Percentiles rank a stretch among this genome's conserved stretches.
These are phyloP conservation scores for Geotrichum klebahnii DNA, from an alignment of 1,139 yeast genomes.

Conservation along the genomic window DNA sequence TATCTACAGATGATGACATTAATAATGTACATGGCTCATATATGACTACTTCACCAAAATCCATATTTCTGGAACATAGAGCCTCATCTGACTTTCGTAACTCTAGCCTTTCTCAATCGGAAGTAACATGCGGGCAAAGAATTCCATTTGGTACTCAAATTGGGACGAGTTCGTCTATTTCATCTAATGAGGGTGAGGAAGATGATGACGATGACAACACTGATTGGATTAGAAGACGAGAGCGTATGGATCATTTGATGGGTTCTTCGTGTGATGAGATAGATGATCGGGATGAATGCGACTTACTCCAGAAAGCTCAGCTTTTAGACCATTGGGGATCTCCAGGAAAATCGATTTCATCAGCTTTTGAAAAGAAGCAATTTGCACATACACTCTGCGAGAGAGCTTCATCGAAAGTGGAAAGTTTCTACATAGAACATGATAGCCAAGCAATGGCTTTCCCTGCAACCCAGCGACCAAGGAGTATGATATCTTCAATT, in stretches of 20 bases:
- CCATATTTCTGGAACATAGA: neutral
- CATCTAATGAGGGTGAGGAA: neutral
- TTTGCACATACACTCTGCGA: neutral
- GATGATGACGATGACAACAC: constrained; percentile 8
- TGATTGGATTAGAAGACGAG: constrained; percentile 7
- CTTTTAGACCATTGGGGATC: neutral
- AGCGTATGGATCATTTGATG: constrained; percentile 11
- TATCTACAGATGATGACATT: neutral
- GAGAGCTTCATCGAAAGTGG: constrained; percentile 1
- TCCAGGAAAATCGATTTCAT: neutral
- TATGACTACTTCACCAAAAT: neutral
- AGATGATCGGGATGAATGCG: constrained; percentile 6
- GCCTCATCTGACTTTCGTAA: neutral
- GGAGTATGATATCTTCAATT: neutral
- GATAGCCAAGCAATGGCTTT: constrained; percentile 1
- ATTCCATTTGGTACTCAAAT: neutral
- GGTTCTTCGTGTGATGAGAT: constrained; percentile 15
- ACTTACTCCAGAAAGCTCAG: neutral
- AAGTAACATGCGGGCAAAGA: constrained; percentile 12
- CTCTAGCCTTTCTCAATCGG: neutral
- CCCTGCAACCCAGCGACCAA: constrained; percentile 7
- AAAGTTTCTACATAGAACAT: neutral
- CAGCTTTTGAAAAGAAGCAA: neutral
- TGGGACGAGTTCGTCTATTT: neutral
- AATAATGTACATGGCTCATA: neutral